Base-by-base conservation (phyloP, 257 asterid species). In the Gentiana dahurica region DNA sequence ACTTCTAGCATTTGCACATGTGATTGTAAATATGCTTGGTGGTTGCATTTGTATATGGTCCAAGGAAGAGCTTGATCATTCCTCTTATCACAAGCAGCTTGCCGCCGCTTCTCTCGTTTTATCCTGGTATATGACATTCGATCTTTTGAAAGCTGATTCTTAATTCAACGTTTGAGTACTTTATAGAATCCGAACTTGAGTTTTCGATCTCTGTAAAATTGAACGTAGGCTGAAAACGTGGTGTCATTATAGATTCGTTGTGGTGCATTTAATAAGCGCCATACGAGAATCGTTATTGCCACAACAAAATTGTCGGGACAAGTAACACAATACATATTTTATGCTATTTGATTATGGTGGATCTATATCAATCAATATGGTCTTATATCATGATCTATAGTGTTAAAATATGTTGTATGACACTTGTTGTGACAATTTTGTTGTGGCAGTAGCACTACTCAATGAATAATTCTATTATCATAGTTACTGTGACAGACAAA, bases 11-110 rank as follows among this genome's bases (percentile, higher is more conserved):
- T 64, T 84, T 5, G 89, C 98, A 10, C 96, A 90, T 58, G 71
- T 65, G 6, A 52, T 75, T 11, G 67, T 80, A 34, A 84, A 73
- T 57, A 48, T 79, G 71, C 66, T 81, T 49, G 81, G 79, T 12
- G 87, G 96, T 0, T 91, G 96, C 70, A 33, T 86, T 58, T 69
- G 79, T 68, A 65, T 91, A 46, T 65, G 82, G 73, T 82, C 96
- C 46, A 87, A 66, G 65, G 77, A 82, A 71, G 96, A 85, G 68
- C 34, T 91, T 35, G 80, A 76, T 56, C 66, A 50, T 2, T 81
- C 96, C 65, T 79, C 96, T 6, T 54, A 75, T 10, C 82, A 79
- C 81, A 85, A 76, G 72, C 92, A 85, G 59, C 83, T 87, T 0
- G 95, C 95, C 0, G 69, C 81, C 4, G 92, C 85, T 75, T 85